A percentile compares a stretch with the other conserved stretches of the same genome.
phyloP scores from a whole-genome alignment of 2,329 filamentous ascomycete species.

The Paecilomyces variotii region DNA sequence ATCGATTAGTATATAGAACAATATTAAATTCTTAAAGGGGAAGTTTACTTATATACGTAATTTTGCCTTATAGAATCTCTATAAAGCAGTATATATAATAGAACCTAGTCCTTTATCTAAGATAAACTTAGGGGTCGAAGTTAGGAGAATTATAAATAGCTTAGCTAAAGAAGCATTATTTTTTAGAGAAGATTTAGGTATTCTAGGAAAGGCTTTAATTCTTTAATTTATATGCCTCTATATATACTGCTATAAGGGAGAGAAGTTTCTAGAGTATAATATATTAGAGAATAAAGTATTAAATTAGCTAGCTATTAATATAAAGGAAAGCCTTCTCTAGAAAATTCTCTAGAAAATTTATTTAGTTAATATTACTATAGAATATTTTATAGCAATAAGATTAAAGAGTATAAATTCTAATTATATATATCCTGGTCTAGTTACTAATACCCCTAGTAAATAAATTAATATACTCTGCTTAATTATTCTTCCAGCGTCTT shows the following conservation, averaged over 20 bases:
- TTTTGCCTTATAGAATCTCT: conserved; percentile 48
- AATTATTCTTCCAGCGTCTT: conserved; percentile 61
- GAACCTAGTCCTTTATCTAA: conserved; percentile 67
- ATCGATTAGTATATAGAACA: too few species aligned
- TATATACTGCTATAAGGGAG: conserved; percentile 71
- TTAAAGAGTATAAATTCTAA: conserved; percentile 44
- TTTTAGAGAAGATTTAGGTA: conserved; percentile 41
- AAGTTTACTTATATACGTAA: too few species aligned
- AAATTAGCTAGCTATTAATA: conserved; percentile 63
- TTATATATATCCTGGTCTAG: conserved; percentile 1
- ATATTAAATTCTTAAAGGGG: too few species aligned
- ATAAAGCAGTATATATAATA: conserved; percentile 68
- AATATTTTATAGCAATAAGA: conserved; percentile 59
- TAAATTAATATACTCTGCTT: conserved; percentile 39
- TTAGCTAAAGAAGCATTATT: conserved; percentile 49
- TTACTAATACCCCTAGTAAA: conserved; percentile 25
- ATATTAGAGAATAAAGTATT: conserved; percentile 83
- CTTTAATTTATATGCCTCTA: conserved; percentile 82
- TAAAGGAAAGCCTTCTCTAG: conserved; percentile 60
- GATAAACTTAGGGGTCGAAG: conserved; percentile 71
- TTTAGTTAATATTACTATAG: conserved; percentile 78
- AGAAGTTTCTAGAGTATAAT: conserved; percentile 63
- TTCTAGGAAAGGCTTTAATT: conserved; percentile 52
- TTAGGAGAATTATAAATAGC: conserved; percentile 55
- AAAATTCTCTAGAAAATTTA: conserved; percentile 68